Percentiles rank a stretch among this genome's conserved stretches.
These are phyloP conservation scores for Sugiyamaella xylanicola DNA, from an alignment of 1,139 yeast species.

Conservation along the genomic window DNA sequence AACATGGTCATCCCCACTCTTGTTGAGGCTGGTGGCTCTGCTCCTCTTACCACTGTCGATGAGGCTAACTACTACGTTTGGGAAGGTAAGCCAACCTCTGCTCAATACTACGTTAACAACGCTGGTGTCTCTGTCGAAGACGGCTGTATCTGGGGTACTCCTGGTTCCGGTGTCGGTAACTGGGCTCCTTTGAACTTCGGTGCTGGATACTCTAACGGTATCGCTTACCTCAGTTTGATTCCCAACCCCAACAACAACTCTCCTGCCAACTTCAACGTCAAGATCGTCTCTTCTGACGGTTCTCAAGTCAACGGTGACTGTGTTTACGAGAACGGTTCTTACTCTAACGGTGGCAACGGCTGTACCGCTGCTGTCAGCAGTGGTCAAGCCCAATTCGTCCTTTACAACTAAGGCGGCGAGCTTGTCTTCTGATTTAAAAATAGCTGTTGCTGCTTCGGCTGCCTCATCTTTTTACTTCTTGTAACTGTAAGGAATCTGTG, in stretches of 20 bases:
- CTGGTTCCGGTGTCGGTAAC: constrained; percentile 85
- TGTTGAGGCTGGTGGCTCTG: constrained; percentile 65
- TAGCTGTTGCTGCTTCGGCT: not conserved
- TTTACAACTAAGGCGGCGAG: constrained; percentile 45
- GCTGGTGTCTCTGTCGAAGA: constrained; percentile 89
- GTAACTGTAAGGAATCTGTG: constrained; percentile 9
- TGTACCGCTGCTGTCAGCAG: constrained; percentile 89
- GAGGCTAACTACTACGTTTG: constrained; percentile 75
- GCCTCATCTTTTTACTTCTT: constrained; percentile 3
- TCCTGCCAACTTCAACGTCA: constrained; percentile 81
- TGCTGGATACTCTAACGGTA: constrained; percentile 80
- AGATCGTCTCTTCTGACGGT: constrained; percentile 74
- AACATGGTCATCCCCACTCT: constrained; percentile 94
- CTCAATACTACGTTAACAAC: constrained; percentile 95
- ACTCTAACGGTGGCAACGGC: constrained; percentile 69
- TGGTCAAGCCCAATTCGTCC: constrained; percentile 77
- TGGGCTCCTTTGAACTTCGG: constrained; percentile 98
- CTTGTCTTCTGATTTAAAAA: not conserved
- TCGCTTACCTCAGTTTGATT: constrained; percentile 84
- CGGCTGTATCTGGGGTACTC: constrained; percentile 91
- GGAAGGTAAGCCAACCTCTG: constrained; percentile 81
- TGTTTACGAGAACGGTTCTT: constrained; percentile 74
- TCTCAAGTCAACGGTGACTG: constrained; percentile 73
- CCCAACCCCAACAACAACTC: constrained; percentile 89
- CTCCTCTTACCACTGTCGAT: constrained; percentile 78